Conservation (phyloP, 371 early-diverging fungal species). For the Haplosporangium sp. region DNA sequence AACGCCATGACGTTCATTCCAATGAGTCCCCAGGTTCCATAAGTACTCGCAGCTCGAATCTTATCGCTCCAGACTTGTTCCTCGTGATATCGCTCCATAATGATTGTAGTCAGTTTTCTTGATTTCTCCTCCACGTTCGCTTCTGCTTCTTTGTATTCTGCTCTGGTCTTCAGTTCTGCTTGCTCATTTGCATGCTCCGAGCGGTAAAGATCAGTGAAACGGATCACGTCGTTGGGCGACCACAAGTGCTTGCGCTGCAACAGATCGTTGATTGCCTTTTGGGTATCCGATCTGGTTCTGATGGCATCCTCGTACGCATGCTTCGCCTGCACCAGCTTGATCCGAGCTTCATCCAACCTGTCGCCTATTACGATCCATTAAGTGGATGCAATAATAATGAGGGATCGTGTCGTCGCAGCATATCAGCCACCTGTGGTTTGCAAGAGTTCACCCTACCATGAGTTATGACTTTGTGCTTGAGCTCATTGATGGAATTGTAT, state of each 20-base stretch:
- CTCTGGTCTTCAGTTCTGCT: slow-evolving; percentile 70
- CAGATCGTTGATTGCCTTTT: slow-evolving; percentile 89
- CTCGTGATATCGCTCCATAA: slow-evolving; percentile 85
- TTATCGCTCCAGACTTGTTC: slow-evolving; percentile 98
- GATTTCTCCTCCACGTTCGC: slow-evolving; percentile 78
- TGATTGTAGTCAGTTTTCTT: slow-evolving; percentile 73
- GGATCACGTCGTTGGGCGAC: slow-evolving; percentile 86
- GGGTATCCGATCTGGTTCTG: slow-evolving; percentile 77
- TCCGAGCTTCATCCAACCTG: slow-evolving; percentile 67
- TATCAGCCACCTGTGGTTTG: no score
- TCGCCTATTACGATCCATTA: slow-evolving; percentile 44
- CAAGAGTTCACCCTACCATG: slow-evolving; percentile 60
- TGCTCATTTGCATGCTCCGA: slow-evolving; percentile 82
- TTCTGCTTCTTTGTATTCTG: slow-evolving; percentile 69
- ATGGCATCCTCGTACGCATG: slow-evolving; percentile 75
- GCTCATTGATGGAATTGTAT: slow-evolving; percentile 78
- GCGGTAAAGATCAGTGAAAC: slow-evolving; percentile 89
- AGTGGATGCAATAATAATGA: no score
- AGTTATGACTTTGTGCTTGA: slow-evolving; percentile 77
- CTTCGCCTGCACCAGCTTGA: slow-evolving; percentile 73
- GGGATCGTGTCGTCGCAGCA: no score
- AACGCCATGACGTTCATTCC: slow-evolving; percentile 78
- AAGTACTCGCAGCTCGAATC: slow-evolving; percentile 89
- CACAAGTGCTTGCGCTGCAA: slow-evolving; percentile 89
- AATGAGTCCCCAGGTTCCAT: slow-evolving; percentile 87